phyloP scores from a whole-genome alignment of 176 grass and related monocot genomes.

The Elaeis guineensis region DNA sequence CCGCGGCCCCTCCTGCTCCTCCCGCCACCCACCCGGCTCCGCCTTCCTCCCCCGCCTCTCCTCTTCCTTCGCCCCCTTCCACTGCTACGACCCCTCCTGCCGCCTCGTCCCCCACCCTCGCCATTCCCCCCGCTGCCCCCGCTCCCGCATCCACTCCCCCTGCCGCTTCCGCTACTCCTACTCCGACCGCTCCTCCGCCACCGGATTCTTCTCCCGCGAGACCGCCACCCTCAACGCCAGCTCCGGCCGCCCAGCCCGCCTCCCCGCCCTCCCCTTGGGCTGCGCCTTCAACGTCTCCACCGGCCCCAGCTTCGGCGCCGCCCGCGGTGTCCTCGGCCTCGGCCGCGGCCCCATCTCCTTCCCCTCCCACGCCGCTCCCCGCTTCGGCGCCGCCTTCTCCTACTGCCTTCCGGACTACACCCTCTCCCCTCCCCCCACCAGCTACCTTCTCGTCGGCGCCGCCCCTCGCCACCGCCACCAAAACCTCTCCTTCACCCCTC shows the following conservation, averaged over 20 bases:
- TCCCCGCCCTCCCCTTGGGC: conserved; percentile 7
- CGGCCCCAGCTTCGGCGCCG: not conserved
- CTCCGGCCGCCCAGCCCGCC: not conserved
- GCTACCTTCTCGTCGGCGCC: conserved; percentile 7
- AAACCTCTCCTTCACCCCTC: conserved; percentile 8
- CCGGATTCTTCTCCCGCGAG: conserved; percentile 12
- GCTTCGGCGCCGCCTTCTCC: conserved; percentile 3
- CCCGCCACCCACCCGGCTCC: not conserved
- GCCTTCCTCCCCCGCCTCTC: conserved; percentile 8
- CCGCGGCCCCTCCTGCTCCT: not conserved
- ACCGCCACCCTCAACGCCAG: conserved; percentile 1
- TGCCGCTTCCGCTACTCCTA: conserved; percentile 16
- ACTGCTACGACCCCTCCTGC: conserved; percentile 7
- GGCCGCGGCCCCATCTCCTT: conserved; percentile 8
- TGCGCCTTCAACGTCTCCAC: conserved; percentile 13
- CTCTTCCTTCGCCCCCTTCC: conserved; percentile 6
- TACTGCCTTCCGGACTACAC: conserved; percentile 9
- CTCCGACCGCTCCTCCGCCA: conserved; percentile 4
- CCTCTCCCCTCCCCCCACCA: conserved; percentile 5
- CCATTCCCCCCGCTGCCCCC: not conserved
- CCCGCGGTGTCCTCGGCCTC: conserved; percentile 3
- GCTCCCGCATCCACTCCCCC: conserved; percentile 6
- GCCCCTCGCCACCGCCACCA: not conserved
- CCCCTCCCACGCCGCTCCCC: not conserved
- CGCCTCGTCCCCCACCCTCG: conserved; percentile 8